Evolutionary conservation across 306 rosid species (phyloP).

Genomic region (Urtica urens): DNA sequence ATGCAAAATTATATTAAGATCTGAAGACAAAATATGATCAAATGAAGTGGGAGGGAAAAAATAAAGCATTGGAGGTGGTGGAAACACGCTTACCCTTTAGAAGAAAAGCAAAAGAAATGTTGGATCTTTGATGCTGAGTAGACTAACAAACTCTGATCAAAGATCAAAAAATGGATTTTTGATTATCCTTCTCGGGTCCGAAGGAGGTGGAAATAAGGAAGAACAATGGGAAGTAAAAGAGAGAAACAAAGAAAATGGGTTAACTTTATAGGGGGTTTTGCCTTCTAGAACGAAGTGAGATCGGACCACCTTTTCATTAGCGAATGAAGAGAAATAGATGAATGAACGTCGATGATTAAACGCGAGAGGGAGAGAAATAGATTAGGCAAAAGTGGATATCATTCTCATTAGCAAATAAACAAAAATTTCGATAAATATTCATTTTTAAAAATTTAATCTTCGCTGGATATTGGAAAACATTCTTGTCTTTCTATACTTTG

Average conservation of each 20-base stretch:
- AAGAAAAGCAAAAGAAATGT: slow-evolving; percentile 24
- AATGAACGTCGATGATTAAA: slow-evolving; percentile 16
- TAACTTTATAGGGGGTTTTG: slow-evolving; percentile 3
- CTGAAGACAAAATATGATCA: slow-evolving; percentile 9
- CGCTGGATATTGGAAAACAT: too few species aligned
- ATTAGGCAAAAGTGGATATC: slow-evolving; percentile 1
- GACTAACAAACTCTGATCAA: slow-evolving; percentile 16
- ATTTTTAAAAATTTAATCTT: slow-evolving; percentile 6
- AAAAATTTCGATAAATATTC: neutral
- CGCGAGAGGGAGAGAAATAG: neutral
- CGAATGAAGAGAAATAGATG: slow-evolving; percentile 12
- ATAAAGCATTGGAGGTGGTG: neutral
- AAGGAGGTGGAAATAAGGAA: slow-evolving; percentile 1
- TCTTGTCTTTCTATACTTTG: too few species aligned
- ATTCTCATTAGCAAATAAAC: neutral
- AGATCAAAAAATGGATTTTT: neutral
- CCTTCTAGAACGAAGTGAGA: neutral
- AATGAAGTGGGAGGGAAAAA: slow-evolving; percentile 2
- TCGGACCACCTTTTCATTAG: slow-evolving; percentile 13
- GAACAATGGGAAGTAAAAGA: neutral
- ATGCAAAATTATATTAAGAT: slow-evolving; percentile 8
- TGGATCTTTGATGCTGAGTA: slow-evolving; percentile 32
- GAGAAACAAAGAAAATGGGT: neutral
- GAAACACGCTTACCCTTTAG: slow-evolving; percentile 26
- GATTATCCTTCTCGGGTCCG: neutral